These are phyloP conservation scores for Ceratobasidium sp. DNA, from an alignment of 1,284 basidiomycete genomes.

Conservation along the genomic window DNA sequence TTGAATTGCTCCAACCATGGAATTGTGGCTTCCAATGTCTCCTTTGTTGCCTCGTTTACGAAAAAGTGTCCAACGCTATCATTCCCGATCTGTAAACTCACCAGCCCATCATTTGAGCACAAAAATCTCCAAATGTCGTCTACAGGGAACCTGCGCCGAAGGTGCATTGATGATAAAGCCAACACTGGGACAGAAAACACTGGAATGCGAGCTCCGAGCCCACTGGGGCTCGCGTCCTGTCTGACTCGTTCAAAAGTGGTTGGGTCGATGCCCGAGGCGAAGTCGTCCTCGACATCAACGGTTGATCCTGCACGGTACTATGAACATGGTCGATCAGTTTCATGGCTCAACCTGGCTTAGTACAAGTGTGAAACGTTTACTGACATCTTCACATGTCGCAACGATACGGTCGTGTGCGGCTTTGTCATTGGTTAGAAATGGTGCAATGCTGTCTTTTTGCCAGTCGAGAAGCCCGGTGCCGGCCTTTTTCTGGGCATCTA, in stretches of 20 bases:
- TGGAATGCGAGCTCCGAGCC: conserved; percentile 2
- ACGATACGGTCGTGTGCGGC: conserved; percentile 42
- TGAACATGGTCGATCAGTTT: background rate
- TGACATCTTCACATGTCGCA: conserved; percentile 46
- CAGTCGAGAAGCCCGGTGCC: conserved; percentile 36
- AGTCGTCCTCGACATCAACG: conserved; percentile 44
- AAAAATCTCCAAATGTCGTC: conserved; percentile 45
- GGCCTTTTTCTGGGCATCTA: conserved; percentile 9
- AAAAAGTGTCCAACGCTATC: conserved; percentile 47
- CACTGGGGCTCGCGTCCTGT: conserved; percentile 13
- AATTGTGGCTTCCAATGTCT: conserved; percentile 37
- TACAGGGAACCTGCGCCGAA: conserved; percentile 45
- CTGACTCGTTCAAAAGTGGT: conserved; percentile 21
- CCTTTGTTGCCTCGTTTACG: conserved; percentile 45
- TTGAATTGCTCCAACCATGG: conserved; percentile 30
- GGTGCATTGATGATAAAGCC: conserved; percentile 45
- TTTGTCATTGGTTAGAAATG: conserved; percentile 42
- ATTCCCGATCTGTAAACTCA: conserved; percentile 43
- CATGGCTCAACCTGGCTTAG: background rate
- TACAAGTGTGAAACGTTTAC: conserved; percentile 5
- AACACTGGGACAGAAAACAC: conserved; percentile 44
- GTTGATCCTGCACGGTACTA: conserved; percentile 47
- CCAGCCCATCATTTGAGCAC: conserved; percentile 40
- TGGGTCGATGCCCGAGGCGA: conserved; percentile 43
- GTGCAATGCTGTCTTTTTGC: conserved; percentile 44